phyloP scores from a whole-genome alignment of 2,329 filamentous ascomycete genomes.

The Cadophora sp. region DNA sequence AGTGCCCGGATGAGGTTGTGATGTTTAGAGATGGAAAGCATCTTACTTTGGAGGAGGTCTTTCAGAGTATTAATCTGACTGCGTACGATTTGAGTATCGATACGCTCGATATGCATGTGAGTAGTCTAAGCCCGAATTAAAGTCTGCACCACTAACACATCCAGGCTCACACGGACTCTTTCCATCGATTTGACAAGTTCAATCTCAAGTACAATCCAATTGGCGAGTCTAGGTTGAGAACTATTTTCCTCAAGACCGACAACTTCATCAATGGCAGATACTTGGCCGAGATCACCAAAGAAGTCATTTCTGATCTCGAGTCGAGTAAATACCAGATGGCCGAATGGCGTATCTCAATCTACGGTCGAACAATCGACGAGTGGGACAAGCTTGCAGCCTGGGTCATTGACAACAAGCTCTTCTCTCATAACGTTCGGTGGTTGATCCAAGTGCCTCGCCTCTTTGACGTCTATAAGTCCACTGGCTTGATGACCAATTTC shows the following conservation, averaged over 20 bases:
- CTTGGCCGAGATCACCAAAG: conserved; percentile 95
- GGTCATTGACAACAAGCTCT: conserved; percentile 98
- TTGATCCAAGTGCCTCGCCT: conserved; percentile 93
- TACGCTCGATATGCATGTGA: conserved; percentile 96
- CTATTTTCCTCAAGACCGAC: conserved; percentile 99
- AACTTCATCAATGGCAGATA: conserved; percentile 97
- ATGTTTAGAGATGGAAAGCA: conserved; percentile 91
- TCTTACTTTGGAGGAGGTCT: conserved; percentile 90
- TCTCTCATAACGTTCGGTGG: conserved; percentile 98
- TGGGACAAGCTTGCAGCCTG: conserved; percentile 98
- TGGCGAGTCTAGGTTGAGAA: conserved; percentile 90
- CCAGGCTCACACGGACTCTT: conserved; percentile 93
- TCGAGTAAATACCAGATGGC: conserved; percentile 99
- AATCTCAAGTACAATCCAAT: conserved; percentile 99
- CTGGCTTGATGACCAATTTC: conserved; percentile 84
- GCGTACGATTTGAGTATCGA: conserved; percentile 98
- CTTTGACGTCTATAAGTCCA: conserved; percentile 95
- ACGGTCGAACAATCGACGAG: conserved; percentile 88
- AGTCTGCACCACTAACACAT: conserved; percentile 26
- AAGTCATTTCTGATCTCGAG: conserved; percentile 95
- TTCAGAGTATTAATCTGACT: conserved; percentile 95
- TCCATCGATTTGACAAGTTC: conserved; percentile 99
- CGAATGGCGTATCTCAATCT: conserved; percentile 98
- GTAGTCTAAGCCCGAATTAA: conserved; percentile 45
- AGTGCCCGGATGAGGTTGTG: conserved; percentile 91